A percentile compares a stretch with the other conserved stretches of the same genome.
Conservation (phyloP, 495 filamentous ascomycete species). For the Aspergillus campestris region DNA sequence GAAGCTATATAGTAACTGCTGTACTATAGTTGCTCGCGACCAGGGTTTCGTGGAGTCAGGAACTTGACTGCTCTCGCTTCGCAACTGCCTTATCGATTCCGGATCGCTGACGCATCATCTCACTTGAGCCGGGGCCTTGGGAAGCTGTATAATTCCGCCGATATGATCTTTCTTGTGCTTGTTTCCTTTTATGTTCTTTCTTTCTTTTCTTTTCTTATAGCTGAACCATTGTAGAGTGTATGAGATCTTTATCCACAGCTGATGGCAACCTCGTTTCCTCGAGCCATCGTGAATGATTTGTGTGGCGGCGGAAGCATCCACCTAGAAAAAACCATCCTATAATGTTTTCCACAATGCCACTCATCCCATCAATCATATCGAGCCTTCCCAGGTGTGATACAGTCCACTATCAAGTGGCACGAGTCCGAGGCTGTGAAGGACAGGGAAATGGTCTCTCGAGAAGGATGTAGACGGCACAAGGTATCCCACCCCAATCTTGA, state of each 20-base stretch:
- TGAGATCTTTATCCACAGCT: conserved; percentile 3
- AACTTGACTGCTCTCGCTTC: conserved; percentile 13
- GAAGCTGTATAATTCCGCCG: background rate
- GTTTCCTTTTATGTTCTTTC: no score
- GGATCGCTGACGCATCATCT: conserved; percentile 10
- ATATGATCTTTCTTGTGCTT: no score
- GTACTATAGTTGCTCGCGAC: conserved; percentile 41
- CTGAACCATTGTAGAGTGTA: conserved; percentile 1
- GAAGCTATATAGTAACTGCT: conserved; percentile 56
- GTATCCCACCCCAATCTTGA: no score
- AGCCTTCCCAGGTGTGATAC: no score
- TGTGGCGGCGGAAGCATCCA: conserved; percentile 5
- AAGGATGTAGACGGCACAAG: no score
- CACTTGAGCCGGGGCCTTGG: conserved; percentile 5
- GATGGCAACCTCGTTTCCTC: conserved; percentile 6
- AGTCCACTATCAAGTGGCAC: no score
- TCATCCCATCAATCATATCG: no score
- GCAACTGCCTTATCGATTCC: conserved; percentile 10
- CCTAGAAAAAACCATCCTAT: conserved; percentile 5
- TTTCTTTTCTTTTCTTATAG: background rate
- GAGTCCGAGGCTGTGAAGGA: no score
- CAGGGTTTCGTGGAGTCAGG: conserved; percentile 19
- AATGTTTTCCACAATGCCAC: conserved; percentile 2
- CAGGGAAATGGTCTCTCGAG: no score
- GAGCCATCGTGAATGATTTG: conserved; percentile 7